phyloP scores from a whole-genome alignment of 306 rosid genomes.

The Lupinus albus region DNA sequence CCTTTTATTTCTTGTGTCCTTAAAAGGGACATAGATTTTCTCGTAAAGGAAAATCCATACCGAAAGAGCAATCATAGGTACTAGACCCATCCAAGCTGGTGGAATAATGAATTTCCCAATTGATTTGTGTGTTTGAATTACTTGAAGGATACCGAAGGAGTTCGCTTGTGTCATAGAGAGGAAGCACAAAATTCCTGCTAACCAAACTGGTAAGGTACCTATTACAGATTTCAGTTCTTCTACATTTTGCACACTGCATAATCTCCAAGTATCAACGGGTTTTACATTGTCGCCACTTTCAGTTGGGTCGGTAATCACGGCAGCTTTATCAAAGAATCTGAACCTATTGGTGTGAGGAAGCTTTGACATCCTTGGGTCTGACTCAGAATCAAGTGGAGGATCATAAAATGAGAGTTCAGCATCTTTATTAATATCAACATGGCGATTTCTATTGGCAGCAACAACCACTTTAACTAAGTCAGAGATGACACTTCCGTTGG shows the following conservation, averaged over 20 bases:
- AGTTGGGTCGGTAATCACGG: conserved; percentile 42
- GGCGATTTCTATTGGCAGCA: conserved; percentile 46
- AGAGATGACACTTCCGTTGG: conserved; percentile 51
- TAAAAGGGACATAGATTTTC: conserved; percentile 46
- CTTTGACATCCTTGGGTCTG: conserved; percentile 8
- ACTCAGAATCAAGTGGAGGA: conserved; percentile 39
- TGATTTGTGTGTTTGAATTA: conserved; percentile 53
- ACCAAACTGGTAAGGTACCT: conserved; percentile 52
- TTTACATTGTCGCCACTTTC: conserved; percentile 49
- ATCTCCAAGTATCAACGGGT: conserved; percentile 46
- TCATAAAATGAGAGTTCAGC: conserved; percentile 41
- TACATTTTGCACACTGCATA: conserved; percentile 58
- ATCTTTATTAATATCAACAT: not conserved
- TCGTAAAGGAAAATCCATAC: conserved; percentile 59
- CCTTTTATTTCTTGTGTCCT: conserved; percentile 1
- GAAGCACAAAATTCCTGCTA: conserved; percentile 55
- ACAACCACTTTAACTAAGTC: conserved; percentile 48
- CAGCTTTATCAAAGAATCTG: conserved; percentile 53
- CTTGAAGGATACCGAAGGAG: conserved; percentile 63
- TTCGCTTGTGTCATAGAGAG: conserved; percentile 54
- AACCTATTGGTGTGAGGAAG: conserved; percentile 48
- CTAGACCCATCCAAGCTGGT: conserved; percentile 65
- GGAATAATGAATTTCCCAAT: conserved; percentile 58
- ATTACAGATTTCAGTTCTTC: conserved; percentile 59
- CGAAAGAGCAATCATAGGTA: conserved; percentile 56